These are phyloP conservation scores for Chlamydomonas reinhardtii DNA, from an alignment of 163 green algal species.

Conservation along the genomic window DNA sequence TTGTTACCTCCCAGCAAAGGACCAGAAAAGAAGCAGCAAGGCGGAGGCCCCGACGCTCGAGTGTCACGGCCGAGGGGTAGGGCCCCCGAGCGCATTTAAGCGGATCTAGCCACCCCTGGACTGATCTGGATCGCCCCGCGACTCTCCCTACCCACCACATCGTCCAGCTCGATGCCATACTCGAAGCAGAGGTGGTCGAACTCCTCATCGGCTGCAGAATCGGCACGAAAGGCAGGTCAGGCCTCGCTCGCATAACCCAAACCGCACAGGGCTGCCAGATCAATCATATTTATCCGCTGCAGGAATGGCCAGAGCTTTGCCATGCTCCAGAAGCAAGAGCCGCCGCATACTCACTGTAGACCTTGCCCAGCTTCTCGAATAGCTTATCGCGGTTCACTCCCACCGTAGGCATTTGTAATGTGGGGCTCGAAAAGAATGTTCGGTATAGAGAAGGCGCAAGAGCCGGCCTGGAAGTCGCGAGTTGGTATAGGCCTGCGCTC, in stretches of 20 bases:
- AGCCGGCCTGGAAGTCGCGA: no score
- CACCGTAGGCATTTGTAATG: constrained; percentile 90
- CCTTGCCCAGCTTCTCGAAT: constrained; percentile 88
- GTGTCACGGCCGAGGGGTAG: no score
- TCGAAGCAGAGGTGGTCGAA: constrained; percentile 99
- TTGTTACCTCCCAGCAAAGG: no score
- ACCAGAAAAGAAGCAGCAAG: no score
- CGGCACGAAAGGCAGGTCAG: background rate
- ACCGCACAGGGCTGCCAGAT: no score
- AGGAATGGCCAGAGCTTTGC: background rate
- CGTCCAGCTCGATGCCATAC: constrained; percentile 98
- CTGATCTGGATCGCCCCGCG: no score
- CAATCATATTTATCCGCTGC: background rate
- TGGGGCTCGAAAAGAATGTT: constrained; percentile 13
- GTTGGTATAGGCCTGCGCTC: no score
- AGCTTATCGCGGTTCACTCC: constrained; percentile 92
- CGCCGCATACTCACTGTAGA: constrained; percentile 88
- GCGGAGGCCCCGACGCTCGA: no score
- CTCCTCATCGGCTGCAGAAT: constrained; percentile 92
- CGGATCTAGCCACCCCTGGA: no score
- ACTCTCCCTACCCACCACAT: constrained; percentile 86
- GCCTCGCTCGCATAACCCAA: background rate
- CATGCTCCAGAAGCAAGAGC: background rate
- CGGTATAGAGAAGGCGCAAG: background rate
- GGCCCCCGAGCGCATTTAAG: no score